phyloP scores from a whole-genome alignment of 768 basidiomycete species.

The Termitomyces bulborhizus region DNA sequence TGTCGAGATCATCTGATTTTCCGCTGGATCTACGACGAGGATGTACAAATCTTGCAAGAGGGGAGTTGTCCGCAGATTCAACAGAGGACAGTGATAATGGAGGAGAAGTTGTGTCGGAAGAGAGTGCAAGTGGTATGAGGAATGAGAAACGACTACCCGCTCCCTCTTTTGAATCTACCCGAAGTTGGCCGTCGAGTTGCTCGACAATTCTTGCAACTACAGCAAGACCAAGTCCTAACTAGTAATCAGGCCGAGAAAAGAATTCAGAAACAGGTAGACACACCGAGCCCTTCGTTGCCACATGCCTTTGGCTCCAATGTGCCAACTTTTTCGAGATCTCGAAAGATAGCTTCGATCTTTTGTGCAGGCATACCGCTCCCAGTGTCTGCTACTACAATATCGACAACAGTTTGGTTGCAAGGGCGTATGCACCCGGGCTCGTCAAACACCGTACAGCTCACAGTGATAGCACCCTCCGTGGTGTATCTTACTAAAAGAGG shows the following conservation, averaged over 20 bases:
- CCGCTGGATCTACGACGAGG: constrained; percentile 22
- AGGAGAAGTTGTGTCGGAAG: constrained; percentile 8
- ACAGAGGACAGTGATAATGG: constrained; percentile 11
- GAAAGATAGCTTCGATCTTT: constrained; percentile 71
- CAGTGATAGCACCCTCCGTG: constrained; percentile 47
- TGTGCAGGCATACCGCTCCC: constrained; percentile 62
- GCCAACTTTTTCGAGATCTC: constrained; percentile 77
- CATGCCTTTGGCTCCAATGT: constrained; percentile 32
- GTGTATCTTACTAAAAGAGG: constrained; percentile 63
- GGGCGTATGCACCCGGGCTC: constrained; percentile 46
- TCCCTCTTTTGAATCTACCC: constrained; percentile 65
- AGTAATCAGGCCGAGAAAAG: background rate
- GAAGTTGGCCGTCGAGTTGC: constrained; percentile 72
- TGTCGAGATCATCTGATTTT: constrained; percentile 31
- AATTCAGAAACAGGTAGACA: constrained; percentile 7
- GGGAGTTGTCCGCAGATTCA: constrained; percentile 14
- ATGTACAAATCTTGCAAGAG: constrained; percentile 17
- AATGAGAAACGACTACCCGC: constrained; percentile 71
- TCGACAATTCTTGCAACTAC: constrained; percentile 78
- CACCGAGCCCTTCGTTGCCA: constrained; percentile 42
- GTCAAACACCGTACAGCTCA: constrained; percentile 45
- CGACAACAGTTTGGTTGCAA: constrained; percentile 47
- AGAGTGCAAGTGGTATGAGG: constrained; percentile 55
- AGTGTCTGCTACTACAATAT: constrained; percentile 67
- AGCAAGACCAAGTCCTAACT: constrained; percentile 63